phyloP scores from a whole-genome alignment of 345 rosid genomes.

The Microthlaspi erraticum region DNA sequence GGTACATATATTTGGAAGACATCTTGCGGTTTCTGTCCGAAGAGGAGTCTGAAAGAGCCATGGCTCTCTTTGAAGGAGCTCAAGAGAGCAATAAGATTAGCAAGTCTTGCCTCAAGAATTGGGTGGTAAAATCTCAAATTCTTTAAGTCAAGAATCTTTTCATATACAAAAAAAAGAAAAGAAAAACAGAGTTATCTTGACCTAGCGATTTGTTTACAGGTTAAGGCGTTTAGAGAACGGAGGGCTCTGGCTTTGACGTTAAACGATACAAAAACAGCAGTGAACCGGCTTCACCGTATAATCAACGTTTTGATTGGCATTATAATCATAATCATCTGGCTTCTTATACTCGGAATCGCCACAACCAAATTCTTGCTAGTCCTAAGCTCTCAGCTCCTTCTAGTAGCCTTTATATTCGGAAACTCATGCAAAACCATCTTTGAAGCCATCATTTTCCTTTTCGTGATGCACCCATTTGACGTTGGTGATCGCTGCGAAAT shows the following conservation, averaged over 20 bases:
- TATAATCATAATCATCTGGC: slow-evolving; percentile 56
- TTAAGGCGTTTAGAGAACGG: slow-evolving; percentile 69
- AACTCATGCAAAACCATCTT: slow-evolving; percentile 83
- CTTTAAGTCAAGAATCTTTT: background rate
- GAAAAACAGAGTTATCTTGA: slow-evolving; percentile 14
- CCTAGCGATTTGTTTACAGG: slow-evolving; percentile 42
- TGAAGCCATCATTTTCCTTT: slow-evolving; percentile 85
- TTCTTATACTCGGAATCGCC: slow-evolving; percentile 71
- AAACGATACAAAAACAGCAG: slow-evolving; percentile 79
- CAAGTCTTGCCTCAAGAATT: slow-evolving; percentile 67
- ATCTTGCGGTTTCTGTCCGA: slow-evolving; percentile 68
- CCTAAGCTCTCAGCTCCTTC: slow-evolving; percentile 63
- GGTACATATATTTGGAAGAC: slow-evolving; percentile 73
- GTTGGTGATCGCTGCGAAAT: slow-evolving; percentile 84
- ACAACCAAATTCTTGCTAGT: slow-evolving; percentile 62
- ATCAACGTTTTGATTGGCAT: slow-evolving; percentile 63
- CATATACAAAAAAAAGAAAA: background rate
- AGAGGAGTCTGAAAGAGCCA: slow-evolving; percentile 68
- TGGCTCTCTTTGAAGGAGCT: slow-evolving; percentile 75
- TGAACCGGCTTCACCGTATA: slow-evolving; percentile 70
- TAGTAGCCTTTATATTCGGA: slow-evolving; percentile 74
- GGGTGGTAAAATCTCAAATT: slow-evolving; percentile 66
- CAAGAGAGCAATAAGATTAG: slow-evolving; percentile 58
- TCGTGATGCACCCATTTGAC: slow-evolving; percentile 85
- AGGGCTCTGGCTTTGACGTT: slow-evolving; percentile 75